Conservation (phyloP, 2,329 filamentous ascomycete genomes). For the Sporothrix inflata region DNA sequence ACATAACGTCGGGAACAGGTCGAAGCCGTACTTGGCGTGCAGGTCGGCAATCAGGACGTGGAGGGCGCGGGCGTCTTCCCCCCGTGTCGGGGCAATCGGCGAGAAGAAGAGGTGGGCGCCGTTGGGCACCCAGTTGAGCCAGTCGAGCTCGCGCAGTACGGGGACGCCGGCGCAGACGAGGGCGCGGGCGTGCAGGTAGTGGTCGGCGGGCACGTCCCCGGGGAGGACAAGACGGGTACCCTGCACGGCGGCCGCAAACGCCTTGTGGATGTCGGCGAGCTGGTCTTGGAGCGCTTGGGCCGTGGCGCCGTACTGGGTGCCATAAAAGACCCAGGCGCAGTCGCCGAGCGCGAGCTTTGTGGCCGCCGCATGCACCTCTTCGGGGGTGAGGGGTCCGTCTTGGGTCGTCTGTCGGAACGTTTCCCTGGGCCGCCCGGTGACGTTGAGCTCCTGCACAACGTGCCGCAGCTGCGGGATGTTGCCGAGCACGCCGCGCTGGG, state of each 20-base stretch:
- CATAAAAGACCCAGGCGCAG: slow-evolving; percentile 55
- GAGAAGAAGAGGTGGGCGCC: slow-evolving; percentile 54
- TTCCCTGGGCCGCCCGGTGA: slow-evolving; percentile 46
- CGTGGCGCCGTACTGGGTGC: slow-evolving; percentile 46
- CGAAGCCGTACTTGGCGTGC: slow-evolving; percentile 50
- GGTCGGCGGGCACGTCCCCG: slow-evolving; percentile 44
- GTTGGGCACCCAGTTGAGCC: slow-evolving; percentile 56
- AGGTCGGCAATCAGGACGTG: slow-evolving; percentile 46
- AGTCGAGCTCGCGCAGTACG: slow-evolving; percentile 45
- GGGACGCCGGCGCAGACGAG: slow-evolving; percentile 44
- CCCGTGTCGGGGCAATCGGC: slow-evolving; percentile 54
- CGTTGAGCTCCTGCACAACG: slow-evolving; percentile 43
- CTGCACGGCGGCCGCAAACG: slow-evolving; percentile 46
- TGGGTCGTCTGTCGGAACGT: slow-evolving; percentile 31
- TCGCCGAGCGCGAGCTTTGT: slow-evolving; percentile 46
- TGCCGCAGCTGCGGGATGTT: slow-evolving; percentile 52
- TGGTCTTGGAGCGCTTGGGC: slow-evolving; percentile 39
- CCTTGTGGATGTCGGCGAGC: slow-evolving; percentile 46
- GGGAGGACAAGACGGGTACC: slow-evolving; percentile 50
- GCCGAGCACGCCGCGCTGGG: slow-evolving; percentile 43
- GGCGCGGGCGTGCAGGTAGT: slow-evolving; percentile 45
- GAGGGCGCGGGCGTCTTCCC: slow-evolving; percentile 50
- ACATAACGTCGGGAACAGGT: slow-evolving; percentile 55
- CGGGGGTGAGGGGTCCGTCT: slow-evolving; percentile 38
- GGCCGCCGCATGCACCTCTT: slow-evolving; percentile 41